phyloP scores from a whole-genome alignment of 805 yeast genomes.

The Hanseniaspora singularis region DNA sequence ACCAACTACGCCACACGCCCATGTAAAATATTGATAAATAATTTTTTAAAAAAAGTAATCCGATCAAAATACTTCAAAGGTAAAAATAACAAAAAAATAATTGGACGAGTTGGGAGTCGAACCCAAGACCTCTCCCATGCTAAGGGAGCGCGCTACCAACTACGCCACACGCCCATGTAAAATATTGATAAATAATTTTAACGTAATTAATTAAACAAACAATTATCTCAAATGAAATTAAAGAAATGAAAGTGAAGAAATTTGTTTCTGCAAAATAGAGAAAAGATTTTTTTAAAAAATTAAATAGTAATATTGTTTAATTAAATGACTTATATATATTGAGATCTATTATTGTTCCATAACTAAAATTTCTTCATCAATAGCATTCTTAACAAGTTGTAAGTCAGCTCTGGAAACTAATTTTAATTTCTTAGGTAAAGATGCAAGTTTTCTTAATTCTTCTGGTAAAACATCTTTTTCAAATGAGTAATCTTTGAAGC shows the following conservation, averaged over 20 bases:
- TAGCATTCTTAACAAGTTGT: conserved; percentile 60
- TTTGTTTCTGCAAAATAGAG: too few species aligned
- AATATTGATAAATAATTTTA: background rate
- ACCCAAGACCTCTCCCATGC: conserved; percentile 73
- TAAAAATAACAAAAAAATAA: background rate
- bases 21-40: background rate
- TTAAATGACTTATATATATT: background rate
- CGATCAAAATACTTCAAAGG: too few species aligned
- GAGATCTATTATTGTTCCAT: conserved; percentile 28
- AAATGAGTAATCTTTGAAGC: conserved; percentile 64
- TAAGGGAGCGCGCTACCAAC: conserved; percentile 75
- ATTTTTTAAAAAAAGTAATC: background rate
- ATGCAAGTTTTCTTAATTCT: conserved; percentile 62
- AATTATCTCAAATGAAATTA: background rate
- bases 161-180: conserved; percentile 62
- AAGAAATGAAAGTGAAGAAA: too few species aligned
- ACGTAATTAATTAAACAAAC: background rate
- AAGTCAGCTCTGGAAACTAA: conserved; percentile 61
- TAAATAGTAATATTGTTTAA: too few species aligned
- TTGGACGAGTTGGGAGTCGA: conserved; percentile 68
- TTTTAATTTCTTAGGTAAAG: conserved; percentile 62
- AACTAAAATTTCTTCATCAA: conserved; percentile 56
- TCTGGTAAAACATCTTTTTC: conserved; percentile 81
- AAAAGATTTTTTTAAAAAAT: too few species aligned
- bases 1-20: conserved; percentile 80